Conservation (phyloP, 176 grass and related monocot genomes). For the Oryza officinalis region DNA sequence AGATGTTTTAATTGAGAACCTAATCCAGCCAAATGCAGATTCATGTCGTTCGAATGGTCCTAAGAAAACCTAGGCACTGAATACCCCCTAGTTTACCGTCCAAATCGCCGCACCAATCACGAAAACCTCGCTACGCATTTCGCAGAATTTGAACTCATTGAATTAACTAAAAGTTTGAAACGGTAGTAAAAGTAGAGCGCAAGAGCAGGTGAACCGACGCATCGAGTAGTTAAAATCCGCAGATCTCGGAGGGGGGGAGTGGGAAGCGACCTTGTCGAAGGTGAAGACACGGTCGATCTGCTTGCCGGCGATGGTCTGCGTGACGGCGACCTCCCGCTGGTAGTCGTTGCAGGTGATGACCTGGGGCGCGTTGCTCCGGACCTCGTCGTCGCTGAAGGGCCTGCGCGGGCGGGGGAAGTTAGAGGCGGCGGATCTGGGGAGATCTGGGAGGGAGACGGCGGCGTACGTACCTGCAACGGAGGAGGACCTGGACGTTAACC, state of each 20-base stretch:
- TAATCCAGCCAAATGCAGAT: not conserved
- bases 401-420: conserved; percentile 6
- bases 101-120: not conserved
- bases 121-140: not conserved
- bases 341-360: conserved; percentile 91
- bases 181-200: not conserved
- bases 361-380: conserved; percentile 86
- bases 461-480: conserved; percentile 82
- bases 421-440: conserved; percentile 29
- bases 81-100: not conserved
- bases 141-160: not conserved
- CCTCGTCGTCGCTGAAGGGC: conserved; percentile 87
- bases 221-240: not conserved
- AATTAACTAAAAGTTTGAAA: not conserved
- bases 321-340: conserved; percentile 88
- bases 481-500: conserved; percentile 96
- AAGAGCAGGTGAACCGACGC: not conserved
- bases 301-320: conserved; percentile 86
- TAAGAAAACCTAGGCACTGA: not conserved
- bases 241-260: not conserved
- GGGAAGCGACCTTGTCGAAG: conserved; percentile 76
- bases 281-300: conserved; percentile 90
- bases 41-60: not conserved
- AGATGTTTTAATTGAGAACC: conserved; percentile 7
- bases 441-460: not conserved